These are phyloP conservation scores for Micractinium conductrix DNA, from an alignment of 139 green algal species.

Conservation along the genomic window DNA sequence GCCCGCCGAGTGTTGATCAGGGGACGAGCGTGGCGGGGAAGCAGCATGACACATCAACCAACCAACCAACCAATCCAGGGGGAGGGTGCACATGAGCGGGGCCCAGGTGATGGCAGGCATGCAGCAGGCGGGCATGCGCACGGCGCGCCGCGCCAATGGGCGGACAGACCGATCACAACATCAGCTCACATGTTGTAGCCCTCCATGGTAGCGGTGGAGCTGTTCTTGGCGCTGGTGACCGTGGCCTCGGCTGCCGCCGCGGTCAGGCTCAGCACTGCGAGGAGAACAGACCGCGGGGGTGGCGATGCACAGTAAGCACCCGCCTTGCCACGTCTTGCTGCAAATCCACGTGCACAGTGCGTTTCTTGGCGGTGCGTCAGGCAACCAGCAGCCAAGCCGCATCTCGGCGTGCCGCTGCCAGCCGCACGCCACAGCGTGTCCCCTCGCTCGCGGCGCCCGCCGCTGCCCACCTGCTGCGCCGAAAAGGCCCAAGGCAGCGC, in stretches of 20 bases:
- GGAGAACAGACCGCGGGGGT: neutral
- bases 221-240: slow-evolving; percentile 15
- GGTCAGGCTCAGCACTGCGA: slow-evolving; percentile 22
- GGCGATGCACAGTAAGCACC: no score
- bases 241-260: slow-evolving; percentile 1
- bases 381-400: neutral
- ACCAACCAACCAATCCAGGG: no score
- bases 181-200: slow-evolving; percentile 47
- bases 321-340: no score
- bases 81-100: no score
- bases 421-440: neutral
- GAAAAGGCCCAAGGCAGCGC: slow-evolving; percentile 7
- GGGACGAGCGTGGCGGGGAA: no score
- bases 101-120: no score
- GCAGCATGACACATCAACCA: no score
- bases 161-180: no score
- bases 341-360: no score
- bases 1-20: no score
- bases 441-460: neutral
- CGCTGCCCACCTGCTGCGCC: neutral
- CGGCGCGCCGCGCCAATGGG: no score
- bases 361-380: neutral
- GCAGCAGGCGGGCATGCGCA: no score
- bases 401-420: neutral
- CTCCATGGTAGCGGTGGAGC: neutral